Percentiles rank a stretch among this genome's conserved stretches.
These are phyloP conservation scores for Linnemannia elongata DNA, from an alignment of 192 early-diverging fungal species.

Conservation along the genomic window DNA sequence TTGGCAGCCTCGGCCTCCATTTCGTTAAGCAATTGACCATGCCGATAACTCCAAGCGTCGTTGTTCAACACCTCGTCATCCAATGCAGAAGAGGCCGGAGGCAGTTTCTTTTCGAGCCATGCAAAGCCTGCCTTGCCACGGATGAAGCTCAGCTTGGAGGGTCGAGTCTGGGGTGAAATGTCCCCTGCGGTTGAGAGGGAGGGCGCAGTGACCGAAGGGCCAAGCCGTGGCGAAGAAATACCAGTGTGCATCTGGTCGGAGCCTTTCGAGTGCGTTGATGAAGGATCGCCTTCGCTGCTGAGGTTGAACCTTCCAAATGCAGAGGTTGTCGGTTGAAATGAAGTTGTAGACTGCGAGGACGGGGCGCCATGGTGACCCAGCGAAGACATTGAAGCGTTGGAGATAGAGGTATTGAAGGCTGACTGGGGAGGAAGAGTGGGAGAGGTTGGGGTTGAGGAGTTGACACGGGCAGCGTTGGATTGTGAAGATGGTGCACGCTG, in stretches of 20 bases:
- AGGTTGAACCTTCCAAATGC: background rate
- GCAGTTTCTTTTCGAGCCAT: slow-evolving; percentile 39
- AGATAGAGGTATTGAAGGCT: background rate
- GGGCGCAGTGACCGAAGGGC: background rate
- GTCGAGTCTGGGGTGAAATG: background rate
- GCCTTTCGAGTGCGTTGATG: background rate
- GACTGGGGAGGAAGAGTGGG: background rate
- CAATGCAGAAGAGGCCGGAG: background rate
- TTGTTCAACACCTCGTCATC: slow-evolving; percentile 13
- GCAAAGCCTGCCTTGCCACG: slow-evolving; percentile 45
- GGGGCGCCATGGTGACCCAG: background rate
- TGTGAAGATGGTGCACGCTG: background rate
- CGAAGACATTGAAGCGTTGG: background rate
- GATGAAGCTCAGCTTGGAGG: slow-evolving; percentile 30
- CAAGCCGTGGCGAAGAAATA: background rate
- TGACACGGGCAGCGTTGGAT: background rate
- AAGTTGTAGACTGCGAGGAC: background rate
- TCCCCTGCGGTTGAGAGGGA: background rate
- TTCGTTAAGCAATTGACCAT: slow-evolving; percentile 24
- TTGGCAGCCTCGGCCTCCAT: slow-evolving; percentile 50
- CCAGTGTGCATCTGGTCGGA: background rate
- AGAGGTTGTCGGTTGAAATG: background rate
- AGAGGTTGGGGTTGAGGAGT: background rate
- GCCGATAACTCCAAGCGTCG: slow-evolving; percentile 15
- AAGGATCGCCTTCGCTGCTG: background rate